Evolutionary conservation across 2,329 filamentous ascomycete species (phyloP).

Genomic region (Aspergillus piperis): DNA sequence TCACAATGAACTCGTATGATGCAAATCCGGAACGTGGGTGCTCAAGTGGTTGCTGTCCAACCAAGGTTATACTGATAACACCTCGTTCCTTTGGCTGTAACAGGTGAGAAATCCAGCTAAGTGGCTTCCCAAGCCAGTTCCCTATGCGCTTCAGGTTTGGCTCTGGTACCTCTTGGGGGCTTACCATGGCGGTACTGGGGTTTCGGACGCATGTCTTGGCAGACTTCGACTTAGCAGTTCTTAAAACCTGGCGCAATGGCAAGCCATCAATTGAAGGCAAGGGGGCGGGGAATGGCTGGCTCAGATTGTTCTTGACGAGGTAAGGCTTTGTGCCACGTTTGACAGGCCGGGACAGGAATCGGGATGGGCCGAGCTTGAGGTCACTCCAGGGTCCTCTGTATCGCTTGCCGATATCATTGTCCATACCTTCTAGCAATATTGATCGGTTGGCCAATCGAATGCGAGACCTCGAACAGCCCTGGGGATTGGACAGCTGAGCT

Average conservation of each 20-base stretch:
- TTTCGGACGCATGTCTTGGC: neutral
- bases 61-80: neutral
- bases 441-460: neutral
- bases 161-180: neutral
- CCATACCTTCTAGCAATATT: neutral
- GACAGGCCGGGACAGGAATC: constrained; percentile 3
- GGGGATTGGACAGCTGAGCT: neutral
- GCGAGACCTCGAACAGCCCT: neutral
- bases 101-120: neutral
- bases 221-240: neutral
- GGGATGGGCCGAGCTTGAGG: constrained; percentile 2
- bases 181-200: neutral
- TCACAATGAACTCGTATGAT: neutral
- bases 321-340: neutral
- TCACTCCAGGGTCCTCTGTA: constrained; percentile 3
- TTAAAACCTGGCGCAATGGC: constrained; percentile 10
- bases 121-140: neutral
- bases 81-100: neutral
- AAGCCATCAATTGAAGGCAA: constrained; percentile 19
- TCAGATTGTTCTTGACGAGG: constrained; percentile 11
- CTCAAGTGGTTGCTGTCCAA: neutral
- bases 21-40: neutral
- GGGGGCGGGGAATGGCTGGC: constrained; percentile 17
- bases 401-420: neutral
- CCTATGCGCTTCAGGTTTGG: neutral